These are phyloP conservation scores for Bryoglossum gracile DNA, from an alignment of 495 filamentous ascomycete genomes.

Conservation along the genomic window DNA sequence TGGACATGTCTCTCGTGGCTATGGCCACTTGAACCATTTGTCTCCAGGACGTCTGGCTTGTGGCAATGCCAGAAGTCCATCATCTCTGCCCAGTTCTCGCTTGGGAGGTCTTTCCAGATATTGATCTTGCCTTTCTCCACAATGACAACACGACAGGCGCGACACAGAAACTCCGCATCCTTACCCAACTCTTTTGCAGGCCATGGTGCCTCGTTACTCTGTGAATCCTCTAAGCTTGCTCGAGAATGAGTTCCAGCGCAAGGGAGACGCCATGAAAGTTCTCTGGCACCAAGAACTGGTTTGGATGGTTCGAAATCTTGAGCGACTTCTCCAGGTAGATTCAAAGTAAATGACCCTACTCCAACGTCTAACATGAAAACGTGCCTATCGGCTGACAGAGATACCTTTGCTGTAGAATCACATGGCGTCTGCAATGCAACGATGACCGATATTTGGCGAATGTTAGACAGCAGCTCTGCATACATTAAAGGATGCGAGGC, in stretches of 20 bases:
- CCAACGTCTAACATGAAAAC: constrained; percentile 47
- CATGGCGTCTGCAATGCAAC: constrained; percentile 51
- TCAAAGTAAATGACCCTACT: constrained; percentile 46
- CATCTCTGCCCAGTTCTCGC: constrained; percentile 98
- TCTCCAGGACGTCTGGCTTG: constrained; percentile 55
- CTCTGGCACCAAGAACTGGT: constrained; percentile 29
- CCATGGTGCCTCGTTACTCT: constrained; percentile 57
- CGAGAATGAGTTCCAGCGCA: constrained; percentile 36
- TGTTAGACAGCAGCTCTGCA: constrained; percentile 81
- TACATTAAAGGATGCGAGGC: constrained; percentile 49
- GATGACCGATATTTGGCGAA: constrained; percentile 73
- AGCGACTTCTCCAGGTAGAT: constrained; percentile 55
- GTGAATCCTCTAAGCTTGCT: constrained; percentile 27
- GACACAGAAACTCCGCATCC: constrained; percentile 54
- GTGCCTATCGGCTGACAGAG: constrained; percentile 41
- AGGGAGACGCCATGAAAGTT: constrained; percentile 66
- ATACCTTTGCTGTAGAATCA: constrained; percentile 39
- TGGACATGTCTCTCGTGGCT: constrained; percentile 16
- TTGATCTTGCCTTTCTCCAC: constrained; percentile 36
- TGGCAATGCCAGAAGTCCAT: constrained; percentile 99
- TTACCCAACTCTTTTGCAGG: constrained; percentile 54
- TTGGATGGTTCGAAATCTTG: constrained; percentile 28
- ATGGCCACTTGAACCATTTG: constrained; percentile 8
- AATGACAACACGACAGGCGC: constrained; percentile 45
- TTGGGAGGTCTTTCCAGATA: constrained; percentile 91